Evolutionary conservation across 106 monocot genomes (phyloP).

Genomic region (Apostasia ramifera): DNA sequence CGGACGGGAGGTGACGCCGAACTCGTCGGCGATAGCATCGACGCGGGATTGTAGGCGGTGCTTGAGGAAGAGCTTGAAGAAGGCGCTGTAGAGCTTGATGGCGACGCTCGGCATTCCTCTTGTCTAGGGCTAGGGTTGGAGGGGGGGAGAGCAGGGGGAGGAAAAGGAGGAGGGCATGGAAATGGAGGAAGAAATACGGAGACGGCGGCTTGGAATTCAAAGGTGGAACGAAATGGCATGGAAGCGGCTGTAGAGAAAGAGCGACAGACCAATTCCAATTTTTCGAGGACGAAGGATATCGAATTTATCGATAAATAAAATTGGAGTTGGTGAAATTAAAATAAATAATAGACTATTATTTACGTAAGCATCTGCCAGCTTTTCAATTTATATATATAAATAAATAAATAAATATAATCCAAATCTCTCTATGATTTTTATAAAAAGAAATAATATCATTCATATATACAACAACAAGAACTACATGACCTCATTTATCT

Average conservation of each 20-base stretch:
- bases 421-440: no score
- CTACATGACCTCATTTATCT: no score
- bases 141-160: not conserved
- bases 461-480: no score
- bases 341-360: no score
- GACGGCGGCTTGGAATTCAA: conserved; percentile 5
- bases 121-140: conserved; percentile 1
- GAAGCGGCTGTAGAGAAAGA: not conserved
- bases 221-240: not conserved
- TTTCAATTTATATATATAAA: no score
- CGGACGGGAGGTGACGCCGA: conserved; percentile 55
- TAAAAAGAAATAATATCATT: no score
- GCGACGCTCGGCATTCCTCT: conserved; percentile 61
- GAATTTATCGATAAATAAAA: no score
- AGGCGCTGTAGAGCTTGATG: conserved; percentile 75
- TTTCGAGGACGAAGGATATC: not conserved
- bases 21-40: conserved; percentile 9
- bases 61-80: conserved; percentile 62
- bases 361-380: no score
- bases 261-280: not conserved
- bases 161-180: not conserved
- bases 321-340: no score
- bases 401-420: no score
- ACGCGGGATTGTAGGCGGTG: conserved; percentile 51
- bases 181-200: not conserved